Evolutionary conservation across 306 rosid species (phyloP).

Genomic region (Ormosia semicastrata): DNA sequence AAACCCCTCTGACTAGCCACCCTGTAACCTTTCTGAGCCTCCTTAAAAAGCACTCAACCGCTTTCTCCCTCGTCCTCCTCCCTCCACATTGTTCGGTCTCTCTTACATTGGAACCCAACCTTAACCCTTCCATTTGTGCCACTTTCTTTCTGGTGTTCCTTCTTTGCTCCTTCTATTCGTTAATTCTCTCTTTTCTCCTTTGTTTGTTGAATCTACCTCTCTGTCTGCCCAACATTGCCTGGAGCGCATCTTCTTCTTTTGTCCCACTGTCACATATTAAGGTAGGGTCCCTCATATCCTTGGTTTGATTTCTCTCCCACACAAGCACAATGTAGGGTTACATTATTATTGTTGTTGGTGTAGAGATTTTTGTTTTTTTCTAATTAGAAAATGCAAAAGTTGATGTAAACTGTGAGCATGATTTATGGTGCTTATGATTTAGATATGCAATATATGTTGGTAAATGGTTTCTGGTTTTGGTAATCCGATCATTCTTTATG

Average conservation of each 20-base stretch:
- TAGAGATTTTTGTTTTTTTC: background rate
- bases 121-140: background rate
- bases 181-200: background rate
- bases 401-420: background rate
- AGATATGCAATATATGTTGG: background rate
- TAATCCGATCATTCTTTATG: background rate
- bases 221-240: background rate
- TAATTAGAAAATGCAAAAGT: background rate
- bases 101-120: slow-evolving; percentile 30
- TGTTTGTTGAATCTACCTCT: background rate
- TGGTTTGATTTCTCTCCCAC: background rate
- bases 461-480: background rate
- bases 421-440: background rate
- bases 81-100: slow-evolving; percentile 42
- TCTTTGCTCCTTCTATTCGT: background rate
- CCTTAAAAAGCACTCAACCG: background rate
- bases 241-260: slow-evolving; percentile 20
- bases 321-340: background rate
- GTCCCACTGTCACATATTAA: slow-evolving; percentile 25
- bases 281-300: slow-evolving; percentile 22
- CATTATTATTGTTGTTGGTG: background rate
- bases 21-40: slow-evolving; percentile 27
- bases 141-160: background rate
- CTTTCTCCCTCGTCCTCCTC: background rate
- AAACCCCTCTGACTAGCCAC: background rate